Evolutionary conservation across 164 flowering plant species (phyloP), one percentile per base, ranked within the genome.

Genomic region (Aristolochia contorta): DNA sequence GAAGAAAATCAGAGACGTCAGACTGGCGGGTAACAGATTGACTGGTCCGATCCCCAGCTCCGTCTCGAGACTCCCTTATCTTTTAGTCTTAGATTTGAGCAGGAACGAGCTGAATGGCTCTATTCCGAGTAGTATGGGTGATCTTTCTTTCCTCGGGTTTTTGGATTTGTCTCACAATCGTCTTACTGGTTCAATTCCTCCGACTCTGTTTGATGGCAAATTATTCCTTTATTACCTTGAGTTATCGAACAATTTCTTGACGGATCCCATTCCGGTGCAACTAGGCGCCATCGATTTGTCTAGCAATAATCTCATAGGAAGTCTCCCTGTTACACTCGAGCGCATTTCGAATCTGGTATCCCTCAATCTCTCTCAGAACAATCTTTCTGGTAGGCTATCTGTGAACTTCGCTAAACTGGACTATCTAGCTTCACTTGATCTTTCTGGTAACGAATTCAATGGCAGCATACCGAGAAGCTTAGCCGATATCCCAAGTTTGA

Each of bases 161-260:
- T 23, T 91, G 57, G 93, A 91, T 68, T 82, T 91, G 47, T 88
- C 97, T 27, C 73, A 73, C 71, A 91, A 91, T 69, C 68, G 52
- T 56, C 76, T 91, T 41, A 72, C 73, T 7, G 96, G 93, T 23
- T 14, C 75, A 4, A 77, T 91, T 63, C 84, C 91, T 27, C 74
- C 71, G n/a, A 6, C 77, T 20, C 50, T 85, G 47, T 54, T 87
- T 24, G 72, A 76, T 12, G 52, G 71, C 24, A 68, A 67, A 74
- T 46, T 43, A 46, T 58, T 85, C 71, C 87, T 81, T 53, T 52
- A 75, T 13, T 73, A 73, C 69, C 68, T 87, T 18, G 80, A 87
- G 67, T 25, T 90, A 10, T 90, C 97, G 16, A 32, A 79, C 75
- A 90, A 90, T 65, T 64, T 67, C 27, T 64, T 87, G 27, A 27